Percentiles rank a stretch among this genome's conserved stretches.
These are phyloP conservation scores for Coniferiporia sulphurascens DNA, from an alignment of 1,284 basidiomycete genomes.

Conservation along the genomic window DNA sequence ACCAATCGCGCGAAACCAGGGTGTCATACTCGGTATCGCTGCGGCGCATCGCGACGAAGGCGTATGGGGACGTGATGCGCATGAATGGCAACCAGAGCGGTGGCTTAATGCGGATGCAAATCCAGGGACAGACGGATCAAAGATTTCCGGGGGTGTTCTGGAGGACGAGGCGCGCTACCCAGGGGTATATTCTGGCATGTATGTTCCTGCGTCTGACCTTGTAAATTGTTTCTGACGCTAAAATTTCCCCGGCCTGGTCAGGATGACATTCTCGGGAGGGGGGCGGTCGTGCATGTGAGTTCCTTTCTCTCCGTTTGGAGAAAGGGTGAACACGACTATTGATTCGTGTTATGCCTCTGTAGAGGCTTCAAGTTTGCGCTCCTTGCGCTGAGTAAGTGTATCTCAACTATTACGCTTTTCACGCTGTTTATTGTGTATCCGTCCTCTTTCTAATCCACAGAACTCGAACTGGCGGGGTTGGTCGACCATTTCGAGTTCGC, in stretches of 20 bases:
- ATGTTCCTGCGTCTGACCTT: neutral
- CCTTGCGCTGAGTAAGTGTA: constrained; percentile 9
- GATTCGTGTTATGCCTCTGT: neutral
- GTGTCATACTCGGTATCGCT: constrained; percentile 25
- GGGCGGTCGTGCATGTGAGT: constrained; percentile 16
- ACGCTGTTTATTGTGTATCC: no score
- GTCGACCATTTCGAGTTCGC: constrained; percentile 12
- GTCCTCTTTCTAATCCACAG: neutral
- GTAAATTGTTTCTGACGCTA: neutral
- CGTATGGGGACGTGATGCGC: constrained; percentile 29
- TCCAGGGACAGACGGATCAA: neutral
- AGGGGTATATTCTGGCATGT: constrained; percentile 17
- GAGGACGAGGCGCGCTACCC: constrained; percentile 13
- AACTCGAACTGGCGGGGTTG: constrained; percentile 5
- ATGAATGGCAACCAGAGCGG: constrained; percentile 30
- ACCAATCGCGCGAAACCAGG: constrained; percentile 11
- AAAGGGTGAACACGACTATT: neutral
- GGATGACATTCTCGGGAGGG: constrained; percentile 18
- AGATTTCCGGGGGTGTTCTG: neutral
- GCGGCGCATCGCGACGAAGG: constrained; percentile 27
- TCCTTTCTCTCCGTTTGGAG: neutral
- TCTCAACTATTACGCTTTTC: neutral
- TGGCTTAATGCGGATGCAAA: constrained; percentile 22
- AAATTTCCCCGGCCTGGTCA: neutral
- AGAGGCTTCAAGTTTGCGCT: constrained; percentile 18